Evolutionary conservation across 306 rosid genomes (phyloP).

Genomic region (Calophaca sinica): DNA sequence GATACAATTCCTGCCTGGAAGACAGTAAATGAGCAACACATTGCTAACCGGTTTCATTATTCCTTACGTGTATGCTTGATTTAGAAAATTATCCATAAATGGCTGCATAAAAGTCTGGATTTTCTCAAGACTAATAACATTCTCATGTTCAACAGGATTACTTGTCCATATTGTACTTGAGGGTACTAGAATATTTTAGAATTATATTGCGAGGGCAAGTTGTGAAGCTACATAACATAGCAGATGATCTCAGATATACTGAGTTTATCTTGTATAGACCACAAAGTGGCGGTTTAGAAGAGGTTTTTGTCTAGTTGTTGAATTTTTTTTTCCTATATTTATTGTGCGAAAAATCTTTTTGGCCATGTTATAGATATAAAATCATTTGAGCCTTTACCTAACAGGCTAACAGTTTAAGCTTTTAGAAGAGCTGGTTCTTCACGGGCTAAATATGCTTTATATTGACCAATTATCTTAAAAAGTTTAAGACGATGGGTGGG

Average conservation of each 20-base stretch:
- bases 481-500: slow-evolving; percentile 2
- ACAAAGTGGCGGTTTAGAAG: slow-evolving; percentile 56
- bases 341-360: slow-evolving; percentile 14
- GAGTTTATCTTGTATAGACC: slow-evolving; percentile 75
- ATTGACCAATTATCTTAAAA: neutral
- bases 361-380: slow-evolving; percentile 15
- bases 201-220: slow-evolving; percentile 72
- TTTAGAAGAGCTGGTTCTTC: neutral
- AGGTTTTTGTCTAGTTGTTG: slow-evolving; percentile 57
- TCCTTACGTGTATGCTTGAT: slow-evolving; percentile 81
- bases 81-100: slow-evolving; percentile 30
- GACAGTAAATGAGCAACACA: slow-evolving; percentile 65
- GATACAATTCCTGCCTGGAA: slow-evolving; percentile 30
- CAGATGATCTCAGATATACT: slow-evolving; percentile 66
- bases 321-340: neutral
- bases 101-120: neutral
- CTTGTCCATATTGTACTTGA: slow-evolving; percentile 88
- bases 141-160: slow-evolving; percentile 67
- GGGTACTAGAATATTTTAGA: slow-evolving; percentile 62
- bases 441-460: slow-evolving; percentile 20
- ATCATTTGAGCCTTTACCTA: slow-evolving; percentile 22
- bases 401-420: neutral
- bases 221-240: slow-evolving; percentile 77
- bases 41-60: slow-evolving; percentile 64
- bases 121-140: slow-evolving; percentile 40